A percentile compares a stretch with the other conserved stretches of the same genome.
phyloP scores from a whole-genome alignment of 2,329 filamentous ascomycete genomes.

The Fusarium setosum region DNA sequence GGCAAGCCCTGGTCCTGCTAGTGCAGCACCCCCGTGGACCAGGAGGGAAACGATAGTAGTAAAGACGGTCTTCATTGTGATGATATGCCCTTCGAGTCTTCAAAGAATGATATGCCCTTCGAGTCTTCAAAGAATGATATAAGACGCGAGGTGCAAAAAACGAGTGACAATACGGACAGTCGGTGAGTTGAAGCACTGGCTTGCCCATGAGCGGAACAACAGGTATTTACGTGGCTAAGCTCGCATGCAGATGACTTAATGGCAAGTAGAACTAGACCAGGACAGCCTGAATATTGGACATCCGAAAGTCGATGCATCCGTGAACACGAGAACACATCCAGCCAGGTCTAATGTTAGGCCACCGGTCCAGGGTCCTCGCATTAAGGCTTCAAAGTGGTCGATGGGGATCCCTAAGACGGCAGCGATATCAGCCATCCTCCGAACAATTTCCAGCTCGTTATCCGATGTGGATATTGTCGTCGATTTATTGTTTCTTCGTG shows the following conservation, averaged over 20 bases:
- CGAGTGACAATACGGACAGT: constrained; percentile 25
- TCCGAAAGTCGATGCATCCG: constrained; percentile 13
- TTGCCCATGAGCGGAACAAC: constrained; percentile 18
- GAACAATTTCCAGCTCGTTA: constrained; percentile 3
- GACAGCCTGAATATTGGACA: constrained; percentile 14
- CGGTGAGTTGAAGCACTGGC: constrained; percentile 11
- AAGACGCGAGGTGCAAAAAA: constrained; percentile 24
- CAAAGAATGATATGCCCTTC: not conserved
- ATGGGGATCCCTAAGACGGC: constrained; percentile 3
- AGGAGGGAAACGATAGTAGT: constrained; percentile 29
- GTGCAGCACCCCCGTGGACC: constrained; percentile 26
- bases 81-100: not conserved
- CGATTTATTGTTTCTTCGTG: constrained; percentile 17
- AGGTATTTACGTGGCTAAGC: constrained; percentile 39
- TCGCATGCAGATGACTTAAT: constrained; percentile 19
- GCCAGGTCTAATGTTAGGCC: constrained; percentile 15
- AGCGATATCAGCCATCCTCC: constrained; percentile 14
- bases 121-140: too few relatives aligned
- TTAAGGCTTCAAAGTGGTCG: constrained; percentile 1
- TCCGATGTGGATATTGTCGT: constrained; percentile 21
- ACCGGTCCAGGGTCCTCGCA: constrained; percentile 12
- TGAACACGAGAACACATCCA: constrained; percentile 37
- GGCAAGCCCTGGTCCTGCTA: constrained; percentile 33
- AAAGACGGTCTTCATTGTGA: constrained; percentile 33
- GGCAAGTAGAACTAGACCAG: constrained; percentile 1